phyloP scores from a whole-genome alignment of 176 grass and related monocot genomes.

The Miscanthus lutarioriparius region DNA sequence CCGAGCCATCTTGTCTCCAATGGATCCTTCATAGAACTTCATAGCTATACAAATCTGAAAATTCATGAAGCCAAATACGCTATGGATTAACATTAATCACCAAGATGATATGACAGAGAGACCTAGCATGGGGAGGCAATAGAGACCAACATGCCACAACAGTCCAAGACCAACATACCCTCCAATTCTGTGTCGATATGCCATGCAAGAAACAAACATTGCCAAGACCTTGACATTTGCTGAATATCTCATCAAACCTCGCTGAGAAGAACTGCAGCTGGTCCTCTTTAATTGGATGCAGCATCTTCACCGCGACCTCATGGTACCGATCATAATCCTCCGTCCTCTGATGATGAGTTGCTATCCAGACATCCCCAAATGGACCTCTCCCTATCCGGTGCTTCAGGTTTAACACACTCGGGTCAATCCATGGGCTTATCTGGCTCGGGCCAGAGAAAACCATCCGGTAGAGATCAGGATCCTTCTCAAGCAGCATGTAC shows the following conservation, averaged over 20 bases:
- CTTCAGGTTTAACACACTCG: constrained; percentile 61
- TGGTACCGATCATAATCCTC: constrained; percentile 71
- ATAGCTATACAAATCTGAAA: constrained; percentile 91
- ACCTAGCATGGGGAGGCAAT: not conserved
- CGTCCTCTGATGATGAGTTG: constrained; percentile 69
- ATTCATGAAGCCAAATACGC: constrained; percentile 22
- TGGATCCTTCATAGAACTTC: constrained; percentile 97
- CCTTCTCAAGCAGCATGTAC: constrained; percentile 89
- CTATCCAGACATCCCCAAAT: constrained; percentile 94
- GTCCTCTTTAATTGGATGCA: constrained; percentile 87
- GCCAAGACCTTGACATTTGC: constrained; percentile 66
- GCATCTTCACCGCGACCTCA: constrained; percentile 94
- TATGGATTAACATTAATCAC: not conserved
- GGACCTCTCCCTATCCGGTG: constrained; percentile 90
- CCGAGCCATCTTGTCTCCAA: constrained; percentile 86
- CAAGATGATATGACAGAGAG: not conserved
- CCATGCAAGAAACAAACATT: constrained; percentile 77
- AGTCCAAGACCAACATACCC: constrained; percentile 48
- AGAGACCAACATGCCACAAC: not conserved
- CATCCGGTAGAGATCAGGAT: constrained; percentile 64
- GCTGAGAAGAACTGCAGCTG: constrained; percentile 69
- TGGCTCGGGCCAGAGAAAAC: constrained; percentile 68
- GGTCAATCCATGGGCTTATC: constrained; percentile 85
- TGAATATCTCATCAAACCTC: constrained; percentile 82
- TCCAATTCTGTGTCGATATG: constrained; percentile 81